Evolutionary conservation across 1,139 yeast species (phyloP).

Genomic region (Geotrichum fermentans): DNA sequence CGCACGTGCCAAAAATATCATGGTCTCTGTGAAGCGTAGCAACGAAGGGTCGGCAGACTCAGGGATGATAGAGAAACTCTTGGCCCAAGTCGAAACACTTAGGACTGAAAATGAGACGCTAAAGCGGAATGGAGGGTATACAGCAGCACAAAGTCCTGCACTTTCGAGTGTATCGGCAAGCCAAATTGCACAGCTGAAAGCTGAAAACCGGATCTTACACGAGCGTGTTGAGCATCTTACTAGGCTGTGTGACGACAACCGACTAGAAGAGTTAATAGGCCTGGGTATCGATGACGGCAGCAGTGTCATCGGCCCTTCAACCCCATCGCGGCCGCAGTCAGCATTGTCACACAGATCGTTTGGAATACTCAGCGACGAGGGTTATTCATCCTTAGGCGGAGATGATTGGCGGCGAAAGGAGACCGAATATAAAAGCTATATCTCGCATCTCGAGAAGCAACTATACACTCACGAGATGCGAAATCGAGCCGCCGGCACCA

Average conservation of each 20-base stretch:
- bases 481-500: background rate
- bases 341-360: background rate
- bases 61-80: conserved; percentile 27
- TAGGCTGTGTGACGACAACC: conserved; percentile 54
- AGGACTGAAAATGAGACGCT: conserved; percentile 36
- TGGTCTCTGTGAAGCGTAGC: conserved; percentile 58
- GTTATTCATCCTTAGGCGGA: background rate
- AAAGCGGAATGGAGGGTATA: conserved; percentile 20
- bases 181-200: conserved; percentile 43
- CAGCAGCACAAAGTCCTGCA: too few species aligned
- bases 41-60: conserved; percentile 29
- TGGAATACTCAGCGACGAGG: background rate
- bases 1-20: conserved; percentile 83
- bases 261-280: conserved; percentile 43
- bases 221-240: conserved; percentile 67
- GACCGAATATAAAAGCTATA: conserved; percentile 61
- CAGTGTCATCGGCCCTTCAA: background rate
- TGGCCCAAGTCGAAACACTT: conserved; percentile 41
- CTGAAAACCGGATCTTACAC: conserved; percentile 56
- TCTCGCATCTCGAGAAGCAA: conserved; percentile 56
- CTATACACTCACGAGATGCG: conserved; percentile 40
- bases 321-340: conserved; percentile 4
- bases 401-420: conserved; percentile 44
- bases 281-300: conserved; percentile 21
- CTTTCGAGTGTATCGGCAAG: background rate